Percentiles rank a stretch among this genome's conserved stretches.
Evolutionary conservation across 208 protist species (phyloP).

Genomic region (Blastocrithidia nonstop): DNA sequence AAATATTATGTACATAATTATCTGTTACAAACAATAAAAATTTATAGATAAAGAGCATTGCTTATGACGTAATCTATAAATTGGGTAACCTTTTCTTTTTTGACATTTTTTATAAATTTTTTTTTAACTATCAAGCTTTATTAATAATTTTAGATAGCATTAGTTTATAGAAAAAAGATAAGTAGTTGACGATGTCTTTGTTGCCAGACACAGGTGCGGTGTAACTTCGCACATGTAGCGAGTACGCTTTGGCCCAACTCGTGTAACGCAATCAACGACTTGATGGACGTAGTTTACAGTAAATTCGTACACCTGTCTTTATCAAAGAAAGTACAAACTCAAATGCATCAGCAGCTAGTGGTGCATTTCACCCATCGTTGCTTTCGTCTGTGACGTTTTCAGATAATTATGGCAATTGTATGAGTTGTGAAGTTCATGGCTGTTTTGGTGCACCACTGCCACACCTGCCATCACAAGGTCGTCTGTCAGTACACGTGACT

Average conservation of each 20-base stretch:
- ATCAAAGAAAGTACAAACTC: slow-evolving; percentile 3
- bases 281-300: slow-evolving; percentile 30
- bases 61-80: background rate
- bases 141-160: too few relatives aligned
- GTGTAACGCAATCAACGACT: slow-evolving; percentile 18
- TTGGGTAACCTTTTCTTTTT: too few relatives aligned
- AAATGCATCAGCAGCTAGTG: slow-evolving; percentile 1
- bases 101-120: too few relatives aligned
- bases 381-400: slow-evolving; percentile 62
- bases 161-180: too few relatives aligned
- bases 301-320: slow-evolving; percentile 25
- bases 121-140: too few relatives aligned
- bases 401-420: slow-evolving; percentile 42
- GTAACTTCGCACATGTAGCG: slow-evolving; percentile 45
- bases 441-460: slow-evolving; percentile 53
- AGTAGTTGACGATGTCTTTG: slow-evolving; percentile 59
- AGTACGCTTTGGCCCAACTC: slow-evolving; percentile 27
- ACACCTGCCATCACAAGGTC: slow-evolving; percentile 29
- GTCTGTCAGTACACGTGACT: slow-evolving; percentile 43
- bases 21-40: too few relatives aligned
- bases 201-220: slow-evolving; percentile 61
- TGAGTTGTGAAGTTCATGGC: slow-evolving; percentile 42
- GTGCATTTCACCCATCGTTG: slow-evolving; percentile 6
- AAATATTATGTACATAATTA: too few relatives aligned
- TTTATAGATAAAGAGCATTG: too few relatives aligned